Evolutionary conservation across 179 eudicot genomes (phyloP), one percentile per base, ranked within the genome.

Genomic region (Carnegiea gigantea): DNA sequence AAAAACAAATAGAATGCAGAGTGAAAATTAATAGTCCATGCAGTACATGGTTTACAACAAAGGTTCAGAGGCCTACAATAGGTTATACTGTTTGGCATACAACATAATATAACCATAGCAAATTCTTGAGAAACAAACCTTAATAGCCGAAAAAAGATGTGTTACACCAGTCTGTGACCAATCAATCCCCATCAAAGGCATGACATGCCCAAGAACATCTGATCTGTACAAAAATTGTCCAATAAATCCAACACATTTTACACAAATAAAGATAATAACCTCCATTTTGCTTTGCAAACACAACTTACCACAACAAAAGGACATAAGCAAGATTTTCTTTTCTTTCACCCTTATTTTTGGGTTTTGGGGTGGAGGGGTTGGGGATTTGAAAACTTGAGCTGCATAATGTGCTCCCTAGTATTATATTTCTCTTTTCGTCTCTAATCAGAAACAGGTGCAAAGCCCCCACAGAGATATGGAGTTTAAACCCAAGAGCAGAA

Each of bases 151-250:
- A 88, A 89, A 96, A 33, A 97, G 94, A 91, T 95, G 95, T 78
- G 99, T 85, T 79, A 97, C 99, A 86, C 99, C 99, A 76, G 89
- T 91, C 71, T 97, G 99, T 43, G 99, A 94, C 98, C 99, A 95
- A 83, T 97, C 99, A 83, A 84, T 80, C 78, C 99, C 99, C 87
- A 96, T 92, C 94, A 89, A 86, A 80, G 99, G 99, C 99, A 94
- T 96, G 87, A 96, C 90, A 83, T 96, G 99, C 76, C 99, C 99
- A 78, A 97, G 93, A 83, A 97, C 95, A 87, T 97, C 99, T 46
- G 99, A 97, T 85, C 99, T 97, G 92, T 67, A 82, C 64, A 80
- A 51, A 6, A 59, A 46, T 82, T 67, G 21, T 46, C 49, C 67
- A 73, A 80, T 21, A 70, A 30, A 54, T 44, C 30, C 49, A 74